Percentiles rank a stretch among this genome's conserved stretches.
phyloP scores from a whole-genome alignment of 2,329 filamentous ascomycete species.

The Ophiocordyceps sinensis region DNA sequence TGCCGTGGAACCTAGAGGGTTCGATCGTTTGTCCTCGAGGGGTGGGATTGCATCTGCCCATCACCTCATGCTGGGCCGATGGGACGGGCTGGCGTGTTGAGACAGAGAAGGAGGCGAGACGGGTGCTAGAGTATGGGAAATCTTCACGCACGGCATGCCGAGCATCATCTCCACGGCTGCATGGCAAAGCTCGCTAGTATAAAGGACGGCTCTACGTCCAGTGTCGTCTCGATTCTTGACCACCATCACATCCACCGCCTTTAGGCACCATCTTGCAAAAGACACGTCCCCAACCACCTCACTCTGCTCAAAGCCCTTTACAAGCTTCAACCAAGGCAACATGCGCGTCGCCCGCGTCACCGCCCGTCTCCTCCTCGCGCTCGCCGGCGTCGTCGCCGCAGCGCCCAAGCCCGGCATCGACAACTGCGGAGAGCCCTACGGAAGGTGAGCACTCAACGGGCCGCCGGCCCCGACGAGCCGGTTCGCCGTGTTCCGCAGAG shows the following conservation, averaged over 20 bases:
- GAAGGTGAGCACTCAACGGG: constrained; percentile 10
- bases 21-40: background rate
- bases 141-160: background rate
- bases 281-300: background rate
- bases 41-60: constrained; percentile 1
- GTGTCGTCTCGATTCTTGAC: background rate
- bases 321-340: background rate
- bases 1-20: background rate
- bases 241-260: background rate
- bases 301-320: background rate
- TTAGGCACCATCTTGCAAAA: background rate
- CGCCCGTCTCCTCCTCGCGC: background rate
- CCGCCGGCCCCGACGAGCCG: background rate
- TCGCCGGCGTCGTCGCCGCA: background rate
- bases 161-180: background rate
- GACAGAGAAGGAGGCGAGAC: background rate
- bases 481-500: no score
- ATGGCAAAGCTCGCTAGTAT: background rate
- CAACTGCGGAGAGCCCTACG: constrained; percentile 12
- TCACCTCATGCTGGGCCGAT: constrained; percentile 1
- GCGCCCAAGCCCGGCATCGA: constrained; percentile 7
- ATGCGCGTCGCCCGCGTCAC: constrained; percentile 1
- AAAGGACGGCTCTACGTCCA: background rate
- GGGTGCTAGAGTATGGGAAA: background rate
- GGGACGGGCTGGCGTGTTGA: constrained; percentile 5